Base-by-base conservation (phyloP, 352 stramenopile genomes). In the Saprolegnia parasitica region DNA sequence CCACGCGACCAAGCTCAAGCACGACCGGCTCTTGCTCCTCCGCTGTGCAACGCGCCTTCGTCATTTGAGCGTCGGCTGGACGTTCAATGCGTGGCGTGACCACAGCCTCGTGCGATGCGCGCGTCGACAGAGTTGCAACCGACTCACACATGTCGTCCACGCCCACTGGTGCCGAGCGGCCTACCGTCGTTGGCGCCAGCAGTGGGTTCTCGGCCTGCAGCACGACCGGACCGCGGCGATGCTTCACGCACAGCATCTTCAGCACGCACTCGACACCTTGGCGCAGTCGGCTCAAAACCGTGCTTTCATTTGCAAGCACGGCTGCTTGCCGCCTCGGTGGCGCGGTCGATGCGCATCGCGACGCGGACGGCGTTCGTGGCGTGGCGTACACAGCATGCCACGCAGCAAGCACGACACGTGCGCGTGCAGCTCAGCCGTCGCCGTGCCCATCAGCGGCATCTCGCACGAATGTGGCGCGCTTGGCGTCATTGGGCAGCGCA, bases 81-180 rank as follows among this genome's bases (percentile, higher is more conserved):
- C 47, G 16, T 61, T 70, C 29, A 46, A 60, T 46, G 13, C 32
- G 49, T 70, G 63, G 63, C 32, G 46, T 35, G 35, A 70, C 15
- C 54, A 70, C 32, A 37, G n/a, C 29, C 39, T 13, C n/a, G 16
- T 9, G 20, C 63, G 45, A 21, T 20, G 39, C 4, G n/a, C 21
- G 11, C 42, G 52, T 23, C 63, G 63, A 3, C 1, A 2, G 3
- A 42, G 42, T 13, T 11, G 20, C 45, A 21, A 24, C 10, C 45
- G 16, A 9, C 0, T 70, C 6, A 11, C 13, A 5, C 16, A 0
- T 32, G 6, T 46, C 45, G n/a, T 58, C 21, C 21, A 42, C 15
- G 6, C 4, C 13, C 63, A 70, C 24, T 21, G 15, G 21, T 16
- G 62, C 10, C 5, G 6, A 4, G 45, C 46, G 32, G n/a, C 35